A percentile compares a stretch with the other conserved stretches of the same genome.
Evolutionary conservation across 2,329 filamentous ascomycete species (phyloP).

Genomic region (Monilinia polystroma): DNA sequence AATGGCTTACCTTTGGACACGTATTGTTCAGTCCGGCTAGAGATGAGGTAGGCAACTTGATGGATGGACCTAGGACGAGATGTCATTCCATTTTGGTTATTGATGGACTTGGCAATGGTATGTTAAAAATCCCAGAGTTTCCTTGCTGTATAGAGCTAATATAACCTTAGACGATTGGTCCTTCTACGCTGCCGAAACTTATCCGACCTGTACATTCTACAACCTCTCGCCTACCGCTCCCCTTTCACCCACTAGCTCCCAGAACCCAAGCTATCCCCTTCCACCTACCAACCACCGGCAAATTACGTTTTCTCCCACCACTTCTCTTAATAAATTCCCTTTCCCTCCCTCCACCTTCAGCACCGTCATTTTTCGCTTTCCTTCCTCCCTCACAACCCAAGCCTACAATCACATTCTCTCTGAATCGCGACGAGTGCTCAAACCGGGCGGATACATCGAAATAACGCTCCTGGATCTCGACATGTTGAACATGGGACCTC

Average conservation of each 20-base stretch:
- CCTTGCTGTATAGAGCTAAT: not conserved
- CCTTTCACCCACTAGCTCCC: slow-evolving; percentile 43
- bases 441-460: slow-evolving; percentile 77
- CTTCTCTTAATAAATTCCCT: slow-evolving; percentile 59
- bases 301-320: slow-evolving; percentile 54
- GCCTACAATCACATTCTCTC: slow-evolving; percentile 69
- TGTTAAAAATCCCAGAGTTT: slow-evolving; percentile 18
- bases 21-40: slow-evolving; percentile 79
- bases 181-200: slow-evolving; percentile 79
- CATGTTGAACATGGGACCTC: slow-evolving; percentile 77
- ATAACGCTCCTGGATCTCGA: slow-evolving; percentile 76
- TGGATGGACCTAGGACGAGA: slow-evolving; percentile 45
- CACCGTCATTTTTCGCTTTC: slow-evolving; percentile 75
- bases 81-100: slow-evolving; percentile 70
- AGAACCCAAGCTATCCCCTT: slow-evolving; percentile 50
- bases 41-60: slow-evolving; percentile 62
- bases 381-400: slow-evolving; percentile 64
- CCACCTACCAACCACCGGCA: slow-evolving; percentile 72
- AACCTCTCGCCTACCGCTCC: slow-evolving; percentile 61
- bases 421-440: slow-evolving; percentile 74
- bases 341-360: slow-evolving; percentile 76
- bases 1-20: slow-evolving; percentile 83
- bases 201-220: slow-evolving; percentile 72
- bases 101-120: slow-evolving; percentile 75
- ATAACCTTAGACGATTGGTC: slow-evolving; percentile 68